Evolutionary conservation across 2,329 filamentous ascomycete species (phyloP), one percentile per base, ranked within the genome.

Genomic region (Penicillium rolfsii): DNA sequence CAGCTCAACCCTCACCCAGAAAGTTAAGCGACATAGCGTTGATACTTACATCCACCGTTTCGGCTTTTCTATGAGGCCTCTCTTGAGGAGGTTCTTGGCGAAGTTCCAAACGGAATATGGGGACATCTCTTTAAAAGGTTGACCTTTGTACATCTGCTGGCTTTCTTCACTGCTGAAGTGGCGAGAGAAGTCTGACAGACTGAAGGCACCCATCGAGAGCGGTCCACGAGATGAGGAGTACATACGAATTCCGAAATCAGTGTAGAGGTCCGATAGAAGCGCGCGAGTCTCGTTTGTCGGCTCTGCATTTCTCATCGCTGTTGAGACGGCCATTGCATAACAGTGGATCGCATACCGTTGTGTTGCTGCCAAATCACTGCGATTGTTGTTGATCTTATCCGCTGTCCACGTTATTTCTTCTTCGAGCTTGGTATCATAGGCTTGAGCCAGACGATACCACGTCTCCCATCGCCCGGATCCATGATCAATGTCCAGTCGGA

Each of bases 351-450:
- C 89, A 69, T 87, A 87, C 35, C 91, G 86, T 74, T 97, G 91
- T 62, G 90, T 85, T 55, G 86, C 87, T 26, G 92, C 84, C 48
- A 96, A 77, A 60, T 96, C 91, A 4, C 81, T 79, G 58, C 90
- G 87, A 69, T 90, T 89, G 73, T 90, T 94, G 77, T 96, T 96
- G 77, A 96, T 89, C 76, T 96, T 96, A 67, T 96, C 92, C 0
- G 92, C 91, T 22, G 89, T 90, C 93, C 93, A 96, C 5, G 93
- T 85, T 5, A 96, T 90, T 6, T 89, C 87, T 74, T 97, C 93
- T 64, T 97, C 93, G 14, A 96, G 81, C 69, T 96, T 92, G 54
- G 91, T 89, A 75, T 97, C 93, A 70, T 92, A 93, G 52, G 90
- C 91, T 74, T 96, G 92, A 0, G 89, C 93, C 26, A 96, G 84